These are phyloP conservation scores for Termitomyces sp. DNA, from an alignment of 768 basidiomycete genomes.

Conservation along the genomic window DNA sequence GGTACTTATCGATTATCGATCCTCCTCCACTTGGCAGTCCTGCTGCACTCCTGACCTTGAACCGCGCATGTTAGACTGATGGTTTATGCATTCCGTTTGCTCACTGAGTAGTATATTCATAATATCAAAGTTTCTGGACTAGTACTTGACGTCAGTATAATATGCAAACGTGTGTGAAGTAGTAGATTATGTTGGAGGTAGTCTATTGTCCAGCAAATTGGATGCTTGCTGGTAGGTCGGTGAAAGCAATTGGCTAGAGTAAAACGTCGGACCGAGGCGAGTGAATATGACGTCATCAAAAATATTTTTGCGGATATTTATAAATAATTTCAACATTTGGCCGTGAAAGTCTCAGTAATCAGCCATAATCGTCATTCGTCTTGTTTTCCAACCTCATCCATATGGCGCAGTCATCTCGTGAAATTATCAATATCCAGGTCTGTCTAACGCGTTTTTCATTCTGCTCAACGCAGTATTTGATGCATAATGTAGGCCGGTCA, in stretches of 20 bases:
- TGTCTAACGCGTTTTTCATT: not conserved
- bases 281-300: not conserved
- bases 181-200: no score
- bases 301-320: not conserved
- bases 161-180: no score
- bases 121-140: not conserved
- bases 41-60: no score
- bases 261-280: no score
- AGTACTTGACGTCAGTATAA: not conserved
- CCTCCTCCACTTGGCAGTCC: no score
- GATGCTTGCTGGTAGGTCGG: not conserved
- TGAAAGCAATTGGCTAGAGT: not conserved
- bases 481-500: constrained; percentile 56
- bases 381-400: not conserved
- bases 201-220: no score
- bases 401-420: constrained; percentile 1
- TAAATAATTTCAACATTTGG: not conserved
- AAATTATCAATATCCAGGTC: constrained; percentile 7
- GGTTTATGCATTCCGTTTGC: no score
- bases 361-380: not conserved
- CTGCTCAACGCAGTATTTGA: not conserved
- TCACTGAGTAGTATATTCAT: no score
- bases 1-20: not conserved
- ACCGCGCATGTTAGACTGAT: no score
- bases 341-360: not conserved